Conservation (phyloP, 2,329 filamentous ascomycete genomes). For the Botrytis medusae region DNA sequence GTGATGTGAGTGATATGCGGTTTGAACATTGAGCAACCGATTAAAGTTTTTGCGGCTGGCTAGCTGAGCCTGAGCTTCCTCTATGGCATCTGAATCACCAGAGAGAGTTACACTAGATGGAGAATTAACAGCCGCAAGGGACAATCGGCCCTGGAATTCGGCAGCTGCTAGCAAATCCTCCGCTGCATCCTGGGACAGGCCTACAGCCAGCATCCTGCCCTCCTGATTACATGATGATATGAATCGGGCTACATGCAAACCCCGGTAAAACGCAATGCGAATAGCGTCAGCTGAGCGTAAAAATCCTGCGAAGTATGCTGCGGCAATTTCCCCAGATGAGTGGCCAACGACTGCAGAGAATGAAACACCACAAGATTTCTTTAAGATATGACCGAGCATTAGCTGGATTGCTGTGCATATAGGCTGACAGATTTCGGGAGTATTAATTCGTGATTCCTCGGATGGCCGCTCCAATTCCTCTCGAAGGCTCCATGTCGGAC, state of each 20-base stretch:
- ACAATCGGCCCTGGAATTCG: slow-evolving; percentile 25
- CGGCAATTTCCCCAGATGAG: background rate
- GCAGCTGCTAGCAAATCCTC: slow-evolving; percentile 1
- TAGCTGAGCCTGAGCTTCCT: slow-evolving; percentile 20
- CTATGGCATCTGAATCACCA: slow-evolving; percentile 32
- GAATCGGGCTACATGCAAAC: slow-evolving; percentile 20
- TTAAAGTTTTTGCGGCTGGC: slow-evolving; percentile 27
- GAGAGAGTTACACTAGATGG: slow-evolving; percentile 35
- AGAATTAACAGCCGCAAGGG: slow-evolving; percentile 40
- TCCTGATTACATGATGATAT: background rate
- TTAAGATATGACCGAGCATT: background rate
- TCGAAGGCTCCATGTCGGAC: background rate
- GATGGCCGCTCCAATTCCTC: background rate
- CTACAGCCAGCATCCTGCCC: slow-evolving; percentile 30
- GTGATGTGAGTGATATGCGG: slow-evolving; percentile 35
- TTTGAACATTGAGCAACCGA: slow-evolving; percentile 20
- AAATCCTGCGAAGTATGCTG: background rate
- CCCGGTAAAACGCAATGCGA: slow-evolving; percentile 26
- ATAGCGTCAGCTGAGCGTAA: background rate
- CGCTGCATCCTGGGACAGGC: slow-evolving; percentile 24
- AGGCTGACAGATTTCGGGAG: background rate
- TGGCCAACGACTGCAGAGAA: background rate
- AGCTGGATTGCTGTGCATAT: background rate
- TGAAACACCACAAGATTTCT: background rate
- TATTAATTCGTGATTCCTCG: background rate